Evolutionary conservation across 108 stramenopile genomes (phyloP).

Genomic region (Ochromonas danica): DNA sequence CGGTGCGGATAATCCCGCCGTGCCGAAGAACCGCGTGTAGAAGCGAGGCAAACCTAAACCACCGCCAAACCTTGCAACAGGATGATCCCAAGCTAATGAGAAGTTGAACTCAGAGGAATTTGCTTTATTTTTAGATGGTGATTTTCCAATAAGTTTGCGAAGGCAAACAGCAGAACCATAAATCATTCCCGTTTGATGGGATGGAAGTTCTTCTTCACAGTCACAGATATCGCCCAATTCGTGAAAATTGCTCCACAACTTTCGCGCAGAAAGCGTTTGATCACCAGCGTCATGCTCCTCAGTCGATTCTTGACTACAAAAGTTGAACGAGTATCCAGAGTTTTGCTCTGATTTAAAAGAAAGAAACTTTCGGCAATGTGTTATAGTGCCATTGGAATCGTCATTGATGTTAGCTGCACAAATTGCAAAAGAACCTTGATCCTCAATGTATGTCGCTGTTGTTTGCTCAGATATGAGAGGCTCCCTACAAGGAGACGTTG

Average conservation of each 20-base stretch:
- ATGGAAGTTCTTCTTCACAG: neutral
- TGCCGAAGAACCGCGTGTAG: conserved; percentile 45
- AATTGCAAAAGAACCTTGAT: conserved; percentile 1
- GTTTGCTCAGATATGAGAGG: too few relatives aligned
- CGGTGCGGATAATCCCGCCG: conserved; percentile 27
- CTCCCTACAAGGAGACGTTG: neutral
- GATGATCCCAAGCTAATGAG: conserved; percentile 46
- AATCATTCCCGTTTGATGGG: neutral
- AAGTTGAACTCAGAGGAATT: conserved; percentile 30
- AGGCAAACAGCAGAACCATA: neutral
- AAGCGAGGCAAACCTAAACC: conserved; percentile 36
- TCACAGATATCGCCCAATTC: neutral
- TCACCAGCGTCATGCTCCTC: too few relatives aligned
- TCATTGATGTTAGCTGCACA: neutral
- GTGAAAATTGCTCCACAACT: neutral
- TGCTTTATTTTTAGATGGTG: neutral
- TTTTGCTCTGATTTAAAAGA: too few relatives aligned
- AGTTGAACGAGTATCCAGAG: too few relatives aligned
- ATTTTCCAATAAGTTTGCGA: neutral
- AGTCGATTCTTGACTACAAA: neutral
- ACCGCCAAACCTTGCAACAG: conserved; percentile 42
- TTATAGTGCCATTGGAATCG: neutral
- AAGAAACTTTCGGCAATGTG: too few relatives aligned
- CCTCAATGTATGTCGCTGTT: neutral
- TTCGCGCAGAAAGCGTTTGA: neutral